Evolutionary conservation across 2,329 filamentous ascomycete genomes (phyloP).

Genomic region (Ceratocystis papillata): DNA sequence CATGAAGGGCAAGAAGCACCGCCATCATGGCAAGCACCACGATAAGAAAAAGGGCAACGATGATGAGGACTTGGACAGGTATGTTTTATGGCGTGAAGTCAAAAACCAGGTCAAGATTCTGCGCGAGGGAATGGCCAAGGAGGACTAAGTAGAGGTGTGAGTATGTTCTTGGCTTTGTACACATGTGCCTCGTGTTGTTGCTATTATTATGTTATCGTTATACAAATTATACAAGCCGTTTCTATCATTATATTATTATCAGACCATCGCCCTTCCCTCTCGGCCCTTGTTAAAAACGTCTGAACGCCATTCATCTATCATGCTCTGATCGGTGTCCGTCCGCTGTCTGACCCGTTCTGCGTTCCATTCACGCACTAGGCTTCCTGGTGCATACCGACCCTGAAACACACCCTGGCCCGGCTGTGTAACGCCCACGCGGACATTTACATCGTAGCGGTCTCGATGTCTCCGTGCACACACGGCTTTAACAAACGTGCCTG

Average conservation of each 20-base stretch:
- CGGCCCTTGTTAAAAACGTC: constrained; percentile 8
- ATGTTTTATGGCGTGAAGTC: constrained; percentile 50
- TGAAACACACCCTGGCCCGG: constrained; percentile 55
- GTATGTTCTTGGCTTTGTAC: not conserved
- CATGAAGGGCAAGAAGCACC: constrained; percentile 26
- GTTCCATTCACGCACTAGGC: constrained; percentile 80
- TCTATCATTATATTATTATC: not conserved
- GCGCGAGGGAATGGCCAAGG: constrained; percentile 45
- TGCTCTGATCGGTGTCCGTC: constrained; percentile 65
- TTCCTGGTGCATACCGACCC: constrained; percentile 78
- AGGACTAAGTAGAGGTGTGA: not conserved
- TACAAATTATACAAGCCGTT: not conserved
- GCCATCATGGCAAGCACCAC: not conserved
- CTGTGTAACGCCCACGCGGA: constrained; percentile 49
- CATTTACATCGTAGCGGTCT: constrained; percentile 61
- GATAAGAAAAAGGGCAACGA: not conserved
- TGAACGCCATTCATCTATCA: constrained; percentile 62
- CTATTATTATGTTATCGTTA: not conserved
- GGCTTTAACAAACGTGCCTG: constrained; percentile 61
- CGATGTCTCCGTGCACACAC: constrained; percentile 71
- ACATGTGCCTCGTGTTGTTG: too few species aligned
- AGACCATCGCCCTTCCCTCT: not conserved
- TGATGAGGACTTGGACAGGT: constrained; percentile 35
- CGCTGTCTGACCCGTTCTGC: constrained; percentile 60
- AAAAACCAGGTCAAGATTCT: constrained; percentile 52